These are phyloP conservation scores for Vigna nakashimae DNA, from an alignment of 306 rosid species.

Conservation along the genomic window DNA sequence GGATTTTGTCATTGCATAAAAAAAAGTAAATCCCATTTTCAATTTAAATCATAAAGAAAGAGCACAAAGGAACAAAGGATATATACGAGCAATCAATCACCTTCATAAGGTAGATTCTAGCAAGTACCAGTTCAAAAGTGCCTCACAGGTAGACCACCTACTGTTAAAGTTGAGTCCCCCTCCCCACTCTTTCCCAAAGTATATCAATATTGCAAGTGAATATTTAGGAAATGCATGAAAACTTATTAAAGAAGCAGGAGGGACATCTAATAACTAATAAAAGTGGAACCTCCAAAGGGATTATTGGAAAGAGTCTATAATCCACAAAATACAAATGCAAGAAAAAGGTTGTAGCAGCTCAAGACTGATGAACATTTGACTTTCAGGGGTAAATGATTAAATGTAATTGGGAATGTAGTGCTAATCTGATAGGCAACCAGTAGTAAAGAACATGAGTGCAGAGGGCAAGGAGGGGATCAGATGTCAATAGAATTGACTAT, in stretches of 20 bases:
- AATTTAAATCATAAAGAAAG: neutral
- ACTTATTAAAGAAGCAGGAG: neutral
- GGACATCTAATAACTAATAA: neutral
- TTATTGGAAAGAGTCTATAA: neutral
- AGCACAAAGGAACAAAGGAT: neutral
- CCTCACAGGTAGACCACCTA: neutral
- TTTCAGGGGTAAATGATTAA: neutral
- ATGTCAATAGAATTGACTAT: neutral
- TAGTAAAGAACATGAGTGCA: neutral
- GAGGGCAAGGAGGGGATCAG: neutral
- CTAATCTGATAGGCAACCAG: neutral
- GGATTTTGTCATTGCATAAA: slow-evolving; percentile 1
- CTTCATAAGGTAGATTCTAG: neutral
- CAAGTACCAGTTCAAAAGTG: neutral
- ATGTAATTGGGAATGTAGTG: neutral
- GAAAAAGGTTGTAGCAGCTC: neutral
- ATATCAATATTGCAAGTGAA: neutral
- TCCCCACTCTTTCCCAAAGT: no score
- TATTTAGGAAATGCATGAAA: neutral
- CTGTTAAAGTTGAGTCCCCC: neutral
- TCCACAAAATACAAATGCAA: neutral
- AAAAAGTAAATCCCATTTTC: neutral
- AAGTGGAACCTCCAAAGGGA: neutral
- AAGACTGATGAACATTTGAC: neutral
- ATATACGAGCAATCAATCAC: neutral